Conservation (phyloP, 1,139 yeast species). For the Ashbya aceris region DNA sequence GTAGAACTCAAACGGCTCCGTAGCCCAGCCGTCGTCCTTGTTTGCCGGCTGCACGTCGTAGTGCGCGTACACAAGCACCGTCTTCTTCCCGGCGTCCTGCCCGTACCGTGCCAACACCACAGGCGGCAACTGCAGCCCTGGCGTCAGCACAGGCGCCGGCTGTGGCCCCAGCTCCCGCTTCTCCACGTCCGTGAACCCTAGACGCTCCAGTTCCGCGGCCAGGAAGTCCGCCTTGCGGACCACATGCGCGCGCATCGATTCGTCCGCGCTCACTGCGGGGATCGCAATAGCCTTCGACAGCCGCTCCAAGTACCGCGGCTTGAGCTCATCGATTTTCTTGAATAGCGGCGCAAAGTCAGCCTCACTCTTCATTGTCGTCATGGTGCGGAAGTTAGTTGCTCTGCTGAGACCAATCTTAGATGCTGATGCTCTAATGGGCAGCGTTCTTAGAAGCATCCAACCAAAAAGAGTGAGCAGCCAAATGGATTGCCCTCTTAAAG, state of each 20-base stretch:
- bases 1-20: slow-evolving; percentile 77
- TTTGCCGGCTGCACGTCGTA: slow-evolving; percentile 97
- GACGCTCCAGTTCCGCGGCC: slow-evolving; percentile 50
- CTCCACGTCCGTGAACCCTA: slow-evolving; percentile 79
- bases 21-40: slow-evolving; percentile 87
- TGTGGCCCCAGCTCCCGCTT: slow-evolving; percentile 78
- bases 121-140: slow-evolving; percentile 75
- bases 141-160: slow-evolving; percentile 69
- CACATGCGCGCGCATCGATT: slow-evolving; percentile 75
- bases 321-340: slow-evolving; percentile 57
- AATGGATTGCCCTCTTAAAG: too few relatives aligned
- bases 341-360: slow-evolving; percentile 30
- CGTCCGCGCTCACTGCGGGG: slow-evolving; percentile 92
- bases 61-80: slow-evolving; percentile 88
- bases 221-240: slow-evolving; percentile 78
- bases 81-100: slow-evolving; percentile 68
- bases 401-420: not conserved
- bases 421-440: not conserved
- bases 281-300: slow-evolving; percentile 78
- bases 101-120: slow-evolving; percentile 86
- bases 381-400: not conserved
- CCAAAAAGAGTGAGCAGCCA: not conserved
- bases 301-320: slow-evolving; percentile 59
- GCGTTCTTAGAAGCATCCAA: not conserved
- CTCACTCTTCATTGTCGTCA: slow-evolving; percentile 14